A percentile compares a stretch with the other conserved stretches of the same genome.
phyloP scores from a whole-genome alignment of 1,139 yeast species.

The Candida tropicalis region DNA sequence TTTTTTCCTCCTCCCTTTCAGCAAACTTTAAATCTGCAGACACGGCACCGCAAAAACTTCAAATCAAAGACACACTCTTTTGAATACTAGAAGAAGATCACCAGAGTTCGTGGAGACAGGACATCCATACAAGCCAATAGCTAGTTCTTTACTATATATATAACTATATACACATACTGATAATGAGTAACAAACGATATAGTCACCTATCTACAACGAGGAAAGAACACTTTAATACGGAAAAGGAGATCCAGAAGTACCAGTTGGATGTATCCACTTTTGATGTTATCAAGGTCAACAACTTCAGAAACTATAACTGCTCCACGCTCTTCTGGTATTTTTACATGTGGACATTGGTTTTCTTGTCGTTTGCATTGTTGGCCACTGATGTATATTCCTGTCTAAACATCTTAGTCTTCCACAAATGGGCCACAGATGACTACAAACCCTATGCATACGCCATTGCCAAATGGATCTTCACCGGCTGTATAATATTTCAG shows the following conservation, averaged over 20 bases:
- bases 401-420: slow-evolving; percentile 70
- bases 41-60: too few species aligned
- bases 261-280: slow-evolving; percentile 45
- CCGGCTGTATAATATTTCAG: slow-evolving; percentile 82
- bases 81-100: too few species aligned
- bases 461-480: slow-evolving; percentile 75
- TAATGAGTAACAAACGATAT: slow-evolving; percentile 2
- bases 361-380: slow-evolving; percentile 60
- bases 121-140: background rate
- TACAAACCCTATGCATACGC: slow-evolving; percentile 59
- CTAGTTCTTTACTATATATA: too few species aligned
- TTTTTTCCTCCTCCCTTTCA: too few species aligned
- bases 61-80: too few species aligned
- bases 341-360: slow-evolving; percentile 50
- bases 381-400: slow-evolving; percentile 83
- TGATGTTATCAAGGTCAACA: slow-evolving; percentile 41
- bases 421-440: slow-evolving; percentile 66
- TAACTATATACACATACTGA: background rate
- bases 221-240: slow-evolving; percentile 22
- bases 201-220: background rate
- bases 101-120: too few species aligned
- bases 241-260: slow-evolving; percentile 33
- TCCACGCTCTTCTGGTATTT: slow-evolving; percentile 58
- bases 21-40: too few species aligned
- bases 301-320: slow-evolving; percentile 57